Evolutionary conservation across 2,329 filamentous ascomycete genomes (phyloP).

Genomic region (Fulvia fulva): DNA sequence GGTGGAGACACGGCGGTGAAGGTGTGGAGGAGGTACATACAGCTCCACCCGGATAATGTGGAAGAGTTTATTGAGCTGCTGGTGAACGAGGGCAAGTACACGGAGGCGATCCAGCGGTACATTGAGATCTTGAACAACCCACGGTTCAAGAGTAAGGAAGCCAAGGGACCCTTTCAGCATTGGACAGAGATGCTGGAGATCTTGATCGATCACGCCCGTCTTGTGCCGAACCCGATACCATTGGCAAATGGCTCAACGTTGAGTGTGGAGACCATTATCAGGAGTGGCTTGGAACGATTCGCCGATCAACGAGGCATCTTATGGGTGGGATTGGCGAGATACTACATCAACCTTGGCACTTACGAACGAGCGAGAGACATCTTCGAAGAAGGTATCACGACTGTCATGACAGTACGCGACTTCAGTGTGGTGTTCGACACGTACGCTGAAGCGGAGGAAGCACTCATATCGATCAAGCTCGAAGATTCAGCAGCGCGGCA

Average conservation of each 20-base stretch:
- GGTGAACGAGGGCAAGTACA: constrained; percentile 75
- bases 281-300: constrained; percentile 86
- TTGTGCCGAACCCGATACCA: constrained; percentile 63
- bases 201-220: constrained; percentile 74
- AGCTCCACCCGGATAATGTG: constrained; percentile 89
- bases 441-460: constrained; percentile 95
- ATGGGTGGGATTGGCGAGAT: constrained; percentile 91
- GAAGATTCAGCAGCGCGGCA: constrained; percentile 76
- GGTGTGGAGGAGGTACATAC: constrained; percentile 94
- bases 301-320: constrained; percentile 90
- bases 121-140: constrained; percentile 89
- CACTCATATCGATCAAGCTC: constrained; percentile 86
- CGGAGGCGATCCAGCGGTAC: constrained; percentile 85
- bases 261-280: constrained; percentile 85
- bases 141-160: constrained; percentile 85
- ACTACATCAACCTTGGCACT: constrained; percentile 89
- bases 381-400: constrained; percentile 94
- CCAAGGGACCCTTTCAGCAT: constrained; percentile 91
- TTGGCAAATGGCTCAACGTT: constrained; percentile 77
- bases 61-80: constrained; percentile 94
- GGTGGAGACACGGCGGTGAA: constrained; percentile 86
- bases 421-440: constrained; percentile 96
- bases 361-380: constrained; percentile 91
- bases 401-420: constrained; percentile 97
- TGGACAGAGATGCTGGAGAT: constrained; percentile 98